Percentiles rank a stretch among this genome's conserved stretches.
These are phyloP conservation scores for Austroboletus festivus DNA, from an alignment of 768 basidiomycete species.

Conservation along the genomic window DNA sequence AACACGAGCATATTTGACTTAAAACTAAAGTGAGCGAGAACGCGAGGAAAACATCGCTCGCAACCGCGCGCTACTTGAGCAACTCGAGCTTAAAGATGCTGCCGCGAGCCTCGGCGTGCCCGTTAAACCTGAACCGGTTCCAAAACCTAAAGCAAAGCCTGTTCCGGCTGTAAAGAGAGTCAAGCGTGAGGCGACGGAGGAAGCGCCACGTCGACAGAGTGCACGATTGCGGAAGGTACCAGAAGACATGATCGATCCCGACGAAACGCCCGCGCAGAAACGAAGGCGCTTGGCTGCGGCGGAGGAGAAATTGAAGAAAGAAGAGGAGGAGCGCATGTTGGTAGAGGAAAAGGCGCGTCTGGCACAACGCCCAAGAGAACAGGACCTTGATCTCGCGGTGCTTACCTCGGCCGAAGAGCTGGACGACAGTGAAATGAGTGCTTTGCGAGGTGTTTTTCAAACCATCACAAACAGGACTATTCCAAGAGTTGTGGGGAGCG, in stretches of 20 bases:
- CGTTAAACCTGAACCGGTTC: slow-evolving; percentile 36
- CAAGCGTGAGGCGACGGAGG: slow-evolving; percentile 46
- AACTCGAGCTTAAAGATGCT: slow-evolving; percentile 64
- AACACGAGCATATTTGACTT: neutral
- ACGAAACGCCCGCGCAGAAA: slow-evolving; percentile 64
- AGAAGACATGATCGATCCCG: slow-evolving; percentile 43
- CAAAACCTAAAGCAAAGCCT: slow-evolving; percentile 53
- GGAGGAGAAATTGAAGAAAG: slow-evolving; percentile 53
- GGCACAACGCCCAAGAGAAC: slow-evolving; percentile 66
- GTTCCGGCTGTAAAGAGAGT: slow-evolving; percentile 53
- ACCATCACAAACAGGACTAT: slow-evolving; percentile 34
- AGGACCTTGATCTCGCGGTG: slow-evolving; percentile 57
- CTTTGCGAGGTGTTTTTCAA: slow-evolving; percentile 46
- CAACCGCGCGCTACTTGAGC: slow-evolving; percentile 70
- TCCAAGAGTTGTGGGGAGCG: slow-evolving; percentile 38
- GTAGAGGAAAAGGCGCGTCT: slow-evolving; percentile 60
- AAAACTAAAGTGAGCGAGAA: slow-evolving; percentile 52
- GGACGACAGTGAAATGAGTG: slow-evolving; percentile 41
- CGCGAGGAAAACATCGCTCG: slow-evolving; percentile 80
- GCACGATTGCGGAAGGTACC: slow-evolving; percentile 47
- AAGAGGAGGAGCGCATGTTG: slow-evolving; percentile 59
- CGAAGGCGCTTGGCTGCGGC: slow-evolving; percentile 64
- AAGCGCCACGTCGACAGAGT: slow-evolving; percentile 63
- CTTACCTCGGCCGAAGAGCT: slow-evolving; percentile 51
- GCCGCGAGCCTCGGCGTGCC: slow-evolving; percentile 46